Percentiles rank a stretch among this genome's conserved stretches.
Evolutionary conservation across 1,284 basidiomycete genomes (phyloP).

Genomic region (Moesziomyces sp.): DNA sequence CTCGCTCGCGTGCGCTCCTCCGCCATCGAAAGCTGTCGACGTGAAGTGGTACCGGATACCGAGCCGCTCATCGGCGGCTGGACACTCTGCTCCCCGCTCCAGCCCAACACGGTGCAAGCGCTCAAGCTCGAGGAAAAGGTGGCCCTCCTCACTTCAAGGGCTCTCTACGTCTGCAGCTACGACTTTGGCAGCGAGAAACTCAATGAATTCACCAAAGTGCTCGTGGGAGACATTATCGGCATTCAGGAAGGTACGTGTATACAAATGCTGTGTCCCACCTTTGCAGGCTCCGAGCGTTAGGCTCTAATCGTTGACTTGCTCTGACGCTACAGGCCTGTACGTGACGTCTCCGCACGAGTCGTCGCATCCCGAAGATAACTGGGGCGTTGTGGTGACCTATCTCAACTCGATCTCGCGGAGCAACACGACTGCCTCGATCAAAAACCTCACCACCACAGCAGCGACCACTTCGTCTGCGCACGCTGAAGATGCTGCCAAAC

Average conservation of each 20-base stretch:
- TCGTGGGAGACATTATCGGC: constrained; percentile 82
- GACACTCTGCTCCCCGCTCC: constrained; percentile 87
- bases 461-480: constrained; percentile 1
- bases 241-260: constrained; percentile 77
- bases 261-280: background rate
- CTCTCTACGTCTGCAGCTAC: constrained; percentile 76
- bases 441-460: constrained; percentile 37
- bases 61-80: constrained; percentile 85
- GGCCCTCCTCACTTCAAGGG: constrained; percentile 77
- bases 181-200: constrained; percentile 74
- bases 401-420: constrained; percentile 35
- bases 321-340: constrained; percentile 38
- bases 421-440: constrained; percentile 52
- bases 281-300: background rate
- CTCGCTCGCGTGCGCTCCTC: constrained; percentile 80
- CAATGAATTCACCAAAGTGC: constrained; percentile 74
- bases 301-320: background rate
- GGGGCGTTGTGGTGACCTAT: constrained; percentile 58
- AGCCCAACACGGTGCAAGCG: constrained; percentile 76
- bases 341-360: constrained; percentile 56
- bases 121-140: constrained; percentile 83
- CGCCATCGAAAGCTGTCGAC: constrained; percentile 52
- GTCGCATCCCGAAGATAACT: constrained; percentile 58
- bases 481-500: constrained; percentile 5
- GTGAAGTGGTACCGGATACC: constrained; percentile 72